phyloP scores from a whole-genome alignment of 306 rosid species.

The Cicer yamashitae region DNA sequence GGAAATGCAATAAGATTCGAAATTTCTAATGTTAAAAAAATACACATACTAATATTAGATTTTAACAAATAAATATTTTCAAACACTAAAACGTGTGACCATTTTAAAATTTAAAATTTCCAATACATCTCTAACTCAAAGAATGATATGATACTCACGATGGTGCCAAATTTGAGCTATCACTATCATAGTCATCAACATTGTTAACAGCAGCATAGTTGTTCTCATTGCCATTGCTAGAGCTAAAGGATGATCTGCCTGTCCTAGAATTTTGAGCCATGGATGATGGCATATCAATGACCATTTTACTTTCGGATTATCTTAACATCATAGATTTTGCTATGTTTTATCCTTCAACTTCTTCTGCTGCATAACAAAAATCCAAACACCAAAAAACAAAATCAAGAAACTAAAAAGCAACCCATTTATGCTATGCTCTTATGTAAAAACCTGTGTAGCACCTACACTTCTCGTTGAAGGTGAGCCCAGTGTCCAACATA shows the following conservation, averaged over 20 bases:
- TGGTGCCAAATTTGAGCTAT: constrained; percentile 72
- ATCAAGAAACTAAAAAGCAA: background rate
- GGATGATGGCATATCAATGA: constrained; percentile 62
- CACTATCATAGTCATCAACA: constrained; percentile 80
- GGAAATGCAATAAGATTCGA: background rate
- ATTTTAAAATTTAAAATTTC: background rate
- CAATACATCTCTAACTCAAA: constrained; percentile 6
- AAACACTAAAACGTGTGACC: background rate
- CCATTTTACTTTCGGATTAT: constrained; percentile 55
- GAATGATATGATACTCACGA: constrained; percentile 56
- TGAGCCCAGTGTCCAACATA: no score
- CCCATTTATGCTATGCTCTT: background rate
- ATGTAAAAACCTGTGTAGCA: background rate
- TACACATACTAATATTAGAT: background rate
- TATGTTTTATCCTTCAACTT: constrained; percentile 28
- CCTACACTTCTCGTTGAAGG: no score
- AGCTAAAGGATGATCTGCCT: constrained; percentile 67
- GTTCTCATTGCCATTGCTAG: constrained; percentile 74
- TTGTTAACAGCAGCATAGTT: constrained; percentile 49
- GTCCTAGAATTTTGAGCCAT: constrained; percentile 67
- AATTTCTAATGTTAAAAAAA: background rate
- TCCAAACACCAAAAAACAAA: constrained; percentile 4
- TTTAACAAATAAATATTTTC: constrained; percentile 16
- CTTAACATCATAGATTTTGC: constrained; percentile 23
- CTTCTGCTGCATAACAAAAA: constrained; percentile 41